A percentile compares a stretch with the other conserved stretches of the same genome.
Evolutionary conservation across 805 yeast genomes (phyloP).

Genomic region (Wickerhamomyces queroliae): DNA sequence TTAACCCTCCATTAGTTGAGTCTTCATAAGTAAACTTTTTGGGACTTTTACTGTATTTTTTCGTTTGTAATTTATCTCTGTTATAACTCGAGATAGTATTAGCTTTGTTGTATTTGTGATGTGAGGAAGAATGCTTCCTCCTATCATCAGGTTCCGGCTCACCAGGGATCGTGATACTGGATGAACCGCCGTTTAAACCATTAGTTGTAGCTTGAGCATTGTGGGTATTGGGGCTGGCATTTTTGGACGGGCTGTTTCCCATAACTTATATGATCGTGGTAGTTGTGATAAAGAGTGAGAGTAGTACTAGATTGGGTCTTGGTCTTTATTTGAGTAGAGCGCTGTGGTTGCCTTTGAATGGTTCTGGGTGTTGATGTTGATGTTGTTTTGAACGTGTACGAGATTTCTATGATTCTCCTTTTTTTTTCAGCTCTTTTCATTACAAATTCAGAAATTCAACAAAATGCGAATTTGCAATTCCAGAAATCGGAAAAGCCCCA

Average conservation of each 20-base stretch:
- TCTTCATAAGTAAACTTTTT: constrained; percentile 6
- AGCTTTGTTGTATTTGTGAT: constrained; percentile 11
- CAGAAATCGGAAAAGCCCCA: too few species aligned
- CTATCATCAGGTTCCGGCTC: constrained; percentile 46
- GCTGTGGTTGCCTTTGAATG: too few species aligned
- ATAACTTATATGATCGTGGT: constrained; percentile 27
- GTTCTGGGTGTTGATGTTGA: too few species aligned
- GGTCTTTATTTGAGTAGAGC: too few species aligned
- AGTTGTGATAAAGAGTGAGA: neutral
- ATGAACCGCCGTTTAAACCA: constrained; percentile 24
- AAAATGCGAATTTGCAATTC: too few species aligned
- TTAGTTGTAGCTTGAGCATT: constrained; percentile 15
- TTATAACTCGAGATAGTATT: constrained; percentile 5
- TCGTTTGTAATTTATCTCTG: constrained; percentile 7
- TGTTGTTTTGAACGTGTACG: too few species aligned
- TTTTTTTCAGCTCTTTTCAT: too few species aligned
- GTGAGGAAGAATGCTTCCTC: constrained; percentile 35
- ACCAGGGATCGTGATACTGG: constrained; percentile 23
- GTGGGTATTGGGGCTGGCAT: constrained; percentile 33
- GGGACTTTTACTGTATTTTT: constrained; percentile 16
- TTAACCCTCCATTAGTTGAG: constrained; percentile 3
- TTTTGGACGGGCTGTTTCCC: constrained; percentile 64
- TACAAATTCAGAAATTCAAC: too few species aligned
- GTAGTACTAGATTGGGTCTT: too few species aligned
- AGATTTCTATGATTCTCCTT: too few species aligned